These are phyloP conservation scores for Barnettozyma vustinii DNA, from an alignment of 805 yeast species.

Conservation along the genomic window DNA sequence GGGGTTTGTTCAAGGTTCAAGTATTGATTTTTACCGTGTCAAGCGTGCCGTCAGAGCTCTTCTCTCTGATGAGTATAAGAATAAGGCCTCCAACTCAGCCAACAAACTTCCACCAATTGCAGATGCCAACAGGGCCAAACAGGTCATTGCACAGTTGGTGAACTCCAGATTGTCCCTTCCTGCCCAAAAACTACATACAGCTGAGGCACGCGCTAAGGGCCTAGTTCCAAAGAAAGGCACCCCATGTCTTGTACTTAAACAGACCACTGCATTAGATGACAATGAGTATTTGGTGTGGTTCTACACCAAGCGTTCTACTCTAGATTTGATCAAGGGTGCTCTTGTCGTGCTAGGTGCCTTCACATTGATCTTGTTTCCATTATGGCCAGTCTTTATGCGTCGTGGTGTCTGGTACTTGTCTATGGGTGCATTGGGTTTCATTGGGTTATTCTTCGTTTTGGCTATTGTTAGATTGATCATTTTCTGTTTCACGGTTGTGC, in stretches of 20 bases:
- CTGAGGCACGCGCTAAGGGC: constrained; percentile 56
- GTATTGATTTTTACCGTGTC: constrained; percentile 78
- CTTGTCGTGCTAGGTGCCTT: constrained; percentile 55
- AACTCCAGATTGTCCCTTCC: constrained; percentile 72
- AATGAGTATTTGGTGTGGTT: constrained; percentile 82
- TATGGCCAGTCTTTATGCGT: constrained; percentile 92
- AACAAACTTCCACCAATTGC: constrained; percentile 43
- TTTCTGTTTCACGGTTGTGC: constrained; percentile 52
- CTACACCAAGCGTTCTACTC: constrained; percentile 58
- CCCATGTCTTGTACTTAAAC: constrained; percentile 54
- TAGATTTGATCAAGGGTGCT: constrained; percentile 33
- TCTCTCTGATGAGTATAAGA: constrained; percentile 62
- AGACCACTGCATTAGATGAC: constrained; percentile 54
- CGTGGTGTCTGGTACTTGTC: constrained; percentile 88
- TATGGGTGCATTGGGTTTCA: constrained; percentile 64
- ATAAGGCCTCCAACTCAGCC: constrained; percentile 42
- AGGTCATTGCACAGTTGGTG: constrained; percentile 61
- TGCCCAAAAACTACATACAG: constrained; percentile 64
- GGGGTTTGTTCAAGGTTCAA: constrained; percentile 68
- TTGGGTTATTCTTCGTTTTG: constrained; percentile 68
- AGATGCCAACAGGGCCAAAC: constrained; percentile 51
- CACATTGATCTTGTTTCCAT: constrained; percentile 75
- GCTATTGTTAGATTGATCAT: constrained; percentile 78
- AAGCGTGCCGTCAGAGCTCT: constrained; percentile 82
- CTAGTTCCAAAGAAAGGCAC: constrained; percentile 55